Base-by-base conservation (phyloP, 371 early-diverging fungal species). In the Mucor saturninus region DNA sequence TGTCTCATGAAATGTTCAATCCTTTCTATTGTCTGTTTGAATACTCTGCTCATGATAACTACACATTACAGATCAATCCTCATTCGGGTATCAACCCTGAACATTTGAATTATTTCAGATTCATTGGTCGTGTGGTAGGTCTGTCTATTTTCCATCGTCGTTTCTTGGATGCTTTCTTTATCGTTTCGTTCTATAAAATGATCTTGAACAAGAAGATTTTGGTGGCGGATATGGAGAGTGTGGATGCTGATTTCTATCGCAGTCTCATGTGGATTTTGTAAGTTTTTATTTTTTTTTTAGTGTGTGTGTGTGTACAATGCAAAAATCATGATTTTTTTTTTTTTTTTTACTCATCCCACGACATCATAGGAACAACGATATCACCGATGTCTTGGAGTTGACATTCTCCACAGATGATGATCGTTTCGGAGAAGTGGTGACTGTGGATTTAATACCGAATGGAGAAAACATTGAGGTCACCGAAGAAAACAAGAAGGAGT, bases 1-100 rank as follows among this genome's bases (percentile, higher is more conserved):
- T 99, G 30, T 94, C 97, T 26, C 96, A 96, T 73, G 97, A 98
- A 73, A 96, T 98, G 95, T 97, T 99, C 79, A 98, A 99, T 75
- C 99, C 99, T 8, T 89, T 94, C 79, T 97, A 95, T 79, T 93
- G 80, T 64, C 84, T 99, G 63, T 99, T 99, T 73, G 95, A 97
- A 71, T 95, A 97, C 74, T 95, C 96, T 40, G 96, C 96, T 14
- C 95, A 95, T 79, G 97, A 98, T 78, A 96, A 94, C 67, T 95
- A 97, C 79, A 95, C 98, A 38, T 85, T 97, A 39, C 97, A 98
- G 74, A 97, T 98, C 79, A 99, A 95, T 80, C 95, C 96, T 43
- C 91, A 95, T 73, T 95, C 95, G 35, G 88, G 91, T 54, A 90
- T 98, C 66, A 98, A 98, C 77, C 96, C 98, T 13, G 98, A 99